A percentile compares a stretch with the other conserved stretches of the same genome.
Evolutionary conservation across 23 red algal species (phyloP).

Genomic region (Gracilariopsis chorda): DNA sequence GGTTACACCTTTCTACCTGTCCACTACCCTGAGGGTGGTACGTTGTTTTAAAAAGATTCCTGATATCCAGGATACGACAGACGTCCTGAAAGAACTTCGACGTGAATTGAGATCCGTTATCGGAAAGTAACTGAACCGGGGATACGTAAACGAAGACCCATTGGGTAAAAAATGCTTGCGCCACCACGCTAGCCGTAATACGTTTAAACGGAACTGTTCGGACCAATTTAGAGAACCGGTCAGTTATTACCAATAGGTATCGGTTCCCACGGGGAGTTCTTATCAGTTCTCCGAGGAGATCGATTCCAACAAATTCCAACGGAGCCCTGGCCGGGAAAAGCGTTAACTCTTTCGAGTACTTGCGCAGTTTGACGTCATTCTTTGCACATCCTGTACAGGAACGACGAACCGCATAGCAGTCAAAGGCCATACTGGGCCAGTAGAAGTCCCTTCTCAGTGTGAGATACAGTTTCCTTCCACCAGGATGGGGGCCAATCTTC

Average conservation of each 20-base stretch:
- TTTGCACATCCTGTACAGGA: background rate
- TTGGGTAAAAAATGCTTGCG: background rate
- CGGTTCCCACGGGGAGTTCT: background rate
- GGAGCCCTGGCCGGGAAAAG: background rate
- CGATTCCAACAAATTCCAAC: background rate
- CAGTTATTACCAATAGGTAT: background rate
- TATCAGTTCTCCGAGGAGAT: background rate
- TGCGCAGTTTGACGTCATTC: background rate
- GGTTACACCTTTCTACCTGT: slow-evolving; percentile 31
- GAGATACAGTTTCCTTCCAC: background rate
- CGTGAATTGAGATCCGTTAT: background rate
- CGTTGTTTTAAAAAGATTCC: background rate
- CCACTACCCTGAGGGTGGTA: slow-evolving; percentile 14
- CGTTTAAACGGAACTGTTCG: slow-evolving; percentile 16
- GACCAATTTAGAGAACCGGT: slow-evolving; percentile 10
- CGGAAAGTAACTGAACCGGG: background rate
- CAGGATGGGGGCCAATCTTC: background rate
- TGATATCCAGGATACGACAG: background rate
- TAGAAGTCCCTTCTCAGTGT: background rate
- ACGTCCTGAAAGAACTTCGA: background rate
- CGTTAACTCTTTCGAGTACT: background rate
- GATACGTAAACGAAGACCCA: background rate
- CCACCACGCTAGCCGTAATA: background rate
- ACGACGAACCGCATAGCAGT: background rate
- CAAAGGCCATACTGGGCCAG: background rate